Evolutionary conservation across 1,284 basidiomycete genomes (phyloP), one percentile per base, ranked within the genome.

Genomic region (Cutaneotrichosporon cyanovorans): DNA sequence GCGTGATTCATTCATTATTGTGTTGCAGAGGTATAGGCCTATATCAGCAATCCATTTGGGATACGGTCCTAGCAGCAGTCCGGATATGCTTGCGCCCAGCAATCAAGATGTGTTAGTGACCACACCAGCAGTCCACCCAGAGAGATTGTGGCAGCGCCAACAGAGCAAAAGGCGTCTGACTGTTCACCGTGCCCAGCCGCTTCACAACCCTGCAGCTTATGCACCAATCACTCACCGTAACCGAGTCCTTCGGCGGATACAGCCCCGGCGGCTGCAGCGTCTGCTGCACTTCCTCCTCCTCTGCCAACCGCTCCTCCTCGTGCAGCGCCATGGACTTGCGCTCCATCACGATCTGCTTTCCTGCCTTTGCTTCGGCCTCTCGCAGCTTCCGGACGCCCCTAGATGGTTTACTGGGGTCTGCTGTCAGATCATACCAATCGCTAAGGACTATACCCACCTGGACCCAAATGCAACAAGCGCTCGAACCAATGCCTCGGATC

Each of bases 311-410:
- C 36, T 61, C 56, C 39, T 54, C 25, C 25, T 28, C 25, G 12
- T 28, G 7, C 25, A 28, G 12, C 7, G 25, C 25, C 25, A 28
- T 50, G 11, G 46, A 42, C 35, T 65, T 74, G 16, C 68, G 74
- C 57, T 73, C 80, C 37, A 87, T 73, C 53, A 83, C 78, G 49
- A 84, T 78, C 57, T 77, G 75, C 66, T 81, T 76, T 14, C 82
- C 71, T 57, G 79, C 66, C 31, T 54, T 56, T 0, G 82, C 87
- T 63, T 97, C 92, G 56, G 80, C 78, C 55, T 89, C 87, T 46
- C 90, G 77, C 43, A 97, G 74, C 65, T 84, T 87, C 58, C 82
- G 75, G 5, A 97, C 87, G 22, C 92, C 92, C 61, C 82, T 85
- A 1, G 87, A 82, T 11, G 93, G 79, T 59, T 60, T 59, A 5